Conservation (phyloP, 1,284 basidiomycete genomes). For the Ceratobasidium sp. region DNA sequence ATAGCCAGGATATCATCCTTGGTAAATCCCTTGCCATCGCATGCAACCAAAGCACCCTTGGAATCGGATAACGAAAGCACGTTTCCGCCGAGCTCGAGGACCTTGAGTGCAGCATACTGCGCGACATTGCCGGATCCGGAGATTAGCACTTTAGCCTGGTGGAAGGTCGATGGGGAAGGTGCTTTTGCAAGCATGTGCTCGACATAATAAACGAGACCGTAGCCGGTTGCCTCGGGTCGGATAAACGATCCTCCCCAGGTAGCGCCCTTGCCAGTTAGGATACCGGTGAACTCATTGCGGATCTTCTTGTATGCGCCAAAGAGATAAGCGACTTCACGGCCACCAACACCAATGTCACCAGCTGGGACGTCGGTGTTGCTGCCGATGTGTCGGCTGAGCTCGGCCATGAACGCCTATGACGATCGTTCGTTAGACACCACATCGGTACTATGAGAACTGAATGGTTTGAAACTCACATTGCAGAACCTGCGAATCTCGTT, state of each 20-base stretch:
- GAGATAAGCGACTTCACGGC: slow-evolving; percentile 78
- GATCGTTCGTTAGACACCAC: background rate
- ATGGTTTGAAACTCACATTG: slow-evolving; percentile 56
- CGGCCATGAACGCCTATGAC: slow-evolving; percentile 75
- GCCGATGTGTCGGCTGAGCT: slow-evolving; percentile 80
- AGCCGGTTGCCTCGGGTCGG: slow-evolving; percentile 81
- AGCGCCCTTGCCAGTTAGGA: slow-evolving; percentile 84
- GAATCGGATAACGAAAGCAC: slow-evolving; percentile 87
- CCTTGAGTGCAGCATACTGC: slow-evolving; percentile 84
- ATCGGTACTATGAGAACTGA: background rate
- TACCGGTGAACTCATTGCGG: slow-evolving; percentile 81
- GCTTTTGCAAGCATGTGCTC: slow-evolving; percentile 68
- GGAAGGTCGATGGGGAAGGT: slow-evolving; percentile 61
- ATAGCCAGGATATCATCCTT: slow-evolving; percentile 71
- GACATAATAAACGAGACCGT: slow-evolving; percentile 85
- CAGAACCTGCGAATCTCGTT: slow-evolving; percentile 82
- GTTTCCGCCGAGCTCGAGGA: slow-evolving; percentile 81
- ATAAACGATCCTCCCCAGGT: slow-evolving; percentile 82
- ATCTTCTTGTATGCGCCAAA: slow-evolving; percentile 84
- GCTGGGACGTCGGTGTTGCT: slow-evolving; percentile 85
- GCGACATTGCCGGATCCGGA: slow-evolving; percentile 83
- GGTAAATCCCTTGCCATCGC: slow-evolving; percentile 68
- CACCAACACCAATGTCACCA: slow-evolving; percentile 81
- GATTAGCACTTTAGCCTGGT: slow-evolving; percentile 70
- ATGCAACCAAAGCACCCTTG: slow-evolving; percentile 76